These are phyloP conservation scores for Plenodomus tracheiphilus DNA, from an alignment of 2,329 filamentous ascomycete species.

Conservation along the genomic window DNA sequence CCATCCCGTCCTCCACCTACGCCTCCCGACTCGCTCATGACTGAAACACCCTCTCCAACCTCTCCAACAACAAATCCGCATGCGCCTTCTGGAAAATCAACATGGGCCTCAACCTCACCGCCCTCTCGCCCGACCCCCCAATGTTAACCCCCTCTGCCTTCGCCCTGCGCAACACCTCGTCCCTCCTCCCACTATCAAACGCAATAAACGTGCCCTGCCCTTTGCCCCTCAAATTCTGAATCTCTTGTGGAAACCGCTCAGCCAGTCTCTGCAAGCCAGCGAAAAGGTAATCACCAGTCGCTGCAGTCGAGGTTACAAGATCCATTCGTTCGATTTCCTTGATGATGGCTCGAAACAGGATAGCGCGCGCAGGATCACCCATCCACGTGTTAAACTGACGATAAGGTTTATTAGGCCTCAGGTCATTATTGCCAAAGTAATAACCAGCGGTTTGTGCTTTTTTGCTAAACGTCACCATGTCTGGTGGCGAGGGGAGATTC, in stretches of 20 bases:
- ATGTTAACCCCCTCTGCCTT: slow-evolving; percentile 86
- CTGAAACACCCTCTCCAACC: slow-evolving; percentile 73
- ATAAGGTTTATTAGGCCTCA: slow-evolving; percentile 90
- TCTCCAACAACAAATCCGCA: slow-evolving; percentile 80
- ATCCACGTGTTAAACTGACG: slow-evolving; percentile 98
- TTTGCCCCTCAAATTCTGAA: slow-evolving; percentile 84
- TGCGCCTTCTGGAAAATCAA: slow-evolving; percentile 90
- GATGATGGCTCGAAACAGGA: slow-evolving; percentile 86
- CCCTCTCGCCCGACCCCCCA: slow-evolving; percentile 74
- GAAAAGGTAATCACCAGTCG: slow-evolving; percentile 78
- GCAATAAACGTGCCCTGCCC: slow-evolving; percentile 90
- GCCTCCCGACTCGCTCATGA: slow-evolving; percentile 12
- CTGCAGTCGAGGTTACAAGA: slow-evolving; percentile 78
- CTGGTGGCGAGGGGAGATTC: slow-evolving; percentile 76
- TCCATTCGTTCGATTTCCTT: slow-evolving; percentile 75
- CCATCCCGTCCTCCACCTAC: too few species aligned
- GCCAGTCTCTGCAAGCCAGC: slow-evolving; percentile 68
- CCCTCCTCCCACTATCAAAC: slow-evolving; percentile 80
- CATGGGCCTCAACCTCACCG: slow-evolving; percentile 85
- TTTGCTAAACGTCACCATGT: slow-evolving; percentile 95
- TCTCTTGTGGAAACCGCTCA: slow-evolving; percentile 72
- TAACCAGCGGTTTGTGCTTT: slow-evolving; percentile 94
- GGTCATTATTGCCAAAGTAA: slow-evolving; percentile 79
- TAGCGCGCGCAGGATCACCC: slow-evolving; percentile 82
- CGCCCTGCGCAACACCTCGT: slow-evolving; percentile 76